Evolutionary conservation across 1,284 basidiomycete genomes (phyloP), one percentile per base, ranked within the genome.

Genomic region (Puccinia hordei): DNA sequence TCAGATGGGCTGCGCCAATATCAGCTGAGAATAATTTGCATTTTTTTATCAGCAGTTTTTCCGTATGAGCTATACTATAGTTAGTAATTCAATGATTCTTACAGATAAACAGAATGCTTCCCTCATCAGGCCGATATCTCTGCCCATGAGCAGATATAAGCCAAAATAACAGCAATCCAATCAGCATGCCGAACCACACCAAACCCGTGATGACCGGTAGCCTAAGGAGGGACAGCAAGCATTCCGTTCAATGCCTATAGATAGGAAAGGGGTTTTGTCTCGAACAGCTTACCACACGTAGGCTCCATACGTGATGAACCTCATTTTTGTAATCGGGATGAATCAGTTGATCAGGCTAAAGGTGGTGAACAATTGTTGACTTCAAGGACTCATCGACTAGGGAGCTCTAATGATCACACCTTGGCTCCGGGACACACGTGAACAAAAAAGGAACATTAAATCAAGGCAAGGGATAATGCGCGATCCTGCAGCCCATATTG

Each of bases 271-370:
- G 19, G 24, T 51, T 38, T 19, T 33, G 49, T 33, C 24, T 24
- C 9, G 35, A n/a, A 73, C 24, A 46, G 33, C 57, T 35, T 75
- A 75, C 73, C 73, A 75, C 4, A 75, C 73, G 61, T 75, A 75
- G 13, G 73, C 73, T 33, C 73, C 73, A 63, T 75, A 75, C 6
- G 73, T 63, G 59, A 75, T 49, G 46, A 75, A 75, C 73, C 65
- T 75, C 73, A 75, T 75, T 27, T 49, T 68, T 24, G 3, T 12
- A 63, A 38, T 38, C 59, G 59, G 22, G 59, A 38, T 63, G 59
- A 5, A 63, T 63, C 59, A 22, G 30, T 63, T 19, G 38, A 63
- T 63, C 59, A 63, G 33, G 30, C 2, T 38, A 19, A 63, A 38
- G 12, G 22, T 17, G 59, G 30, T 33, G 30, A 4, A 12, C 10